phyloP scores from a whole-genome alignment of 148 eudicot genomes.

The Tetragonia tetragonoides region DNA sequence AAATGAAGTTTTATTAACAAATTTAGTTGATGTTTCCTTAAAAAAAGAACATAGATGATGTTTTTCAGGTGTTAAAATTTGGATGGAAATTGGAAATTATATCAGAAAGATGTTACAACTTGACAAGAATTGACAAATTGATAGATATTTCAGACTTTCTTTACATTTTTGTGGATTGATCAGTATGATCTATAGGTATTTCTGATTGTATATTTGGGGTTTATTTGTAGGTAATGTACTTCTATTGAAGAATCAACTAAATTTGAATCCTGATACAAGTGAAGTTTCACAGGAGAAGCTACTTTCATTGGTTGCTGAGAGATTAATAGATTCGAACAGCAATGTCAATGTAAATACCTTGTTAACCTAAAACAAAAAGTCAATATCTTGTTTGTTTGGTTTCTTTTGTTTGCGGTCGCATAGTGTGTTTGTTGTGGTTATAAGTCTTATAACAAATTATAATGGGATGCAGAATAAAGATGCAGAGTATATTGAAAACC shows the following conservation, averaged over 20 bases:
- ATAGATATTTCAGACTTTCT: background rate
- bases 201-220: constrained; percentile 9
- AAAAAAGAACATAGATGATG: background rate
- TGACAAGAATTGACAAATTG: background rate
- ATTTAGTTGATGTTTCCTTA: background rate
- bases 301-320: constrained; percentile 87
- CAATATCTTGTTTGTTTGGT: constrained; percentile 24
- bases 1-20: too few species aligned
- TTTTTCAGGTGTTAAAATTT: background rate
- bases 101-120: background rate
- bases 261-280: constrained; percentile 55
- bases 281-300: constrained; percentile 94
- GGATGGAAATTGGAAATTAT: background rate
- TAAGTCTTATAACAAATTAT: constrained; percentile 14
- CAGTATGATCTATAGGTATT: background rate
- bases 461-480: constrained; percentile 68
- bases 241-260: constrained; percentile 72
- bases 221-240: constrained; percentile 73
- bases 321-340: constrained; percentile 81
- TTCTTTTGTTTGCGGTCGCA: background rate
- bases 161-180: background rate
- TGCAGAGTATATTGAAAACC: constrained; percentile 77
- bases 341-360: constrained; percentile 53
- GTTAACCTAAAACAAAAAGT: constrained; percentile 20
- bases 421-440: constrained; percentile 1